Conservation (phyloP, 805 yeast genomes). For the Pichia rugopelliculosa region DNA sequence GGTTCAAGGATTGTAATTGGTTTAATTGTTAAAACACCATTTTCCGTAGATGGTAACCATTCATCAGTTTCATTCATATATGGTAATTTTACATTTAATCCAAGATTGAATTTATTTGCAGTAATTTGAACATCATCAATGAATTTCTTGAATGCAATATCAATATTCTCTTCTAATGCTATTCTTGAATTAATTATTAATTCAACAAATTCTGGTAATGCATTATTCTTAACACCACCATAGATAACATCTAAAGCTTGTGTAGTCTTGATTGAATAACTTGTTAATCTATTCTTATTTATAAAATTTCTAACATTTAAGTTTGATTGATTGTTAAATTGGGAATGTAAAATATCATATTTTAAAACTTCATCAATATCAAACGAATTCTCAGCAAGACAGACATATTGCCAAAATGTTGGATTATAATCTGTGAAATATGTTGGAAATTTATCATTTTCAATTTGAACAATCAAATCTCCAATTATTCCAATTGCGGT, state of each 20-base stretch:
- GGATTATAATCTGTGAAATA: slow-evolving; percentile 38
- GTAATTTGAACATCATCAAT: slow-evolving; percentile 26
- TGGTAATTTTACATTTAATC: slow-evolving; percentile 8
- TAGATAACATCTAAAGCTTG: slow-evolving; percentile 40
- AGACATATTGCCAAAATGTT: slow-evolving; percentile 35
- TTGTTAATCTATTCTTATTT: slow-evolving; percentile 21
- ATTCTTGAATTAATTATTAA: slow-evolving; percentile 39
- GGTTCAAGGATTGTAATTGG: slow-evolving; percentile 28
- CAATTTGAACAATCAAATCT: slow-evolving; percentile 33
- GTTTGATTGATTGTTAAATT: slow-evolving; percentile 32
- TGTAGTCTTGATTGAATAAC: slow-evolving; percentile 37
- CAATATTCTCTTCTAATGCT: slow-evolving; percentile 37
- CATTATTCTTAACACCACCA: slow-evolving; percentile 46
- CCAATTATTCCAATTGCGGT: slow-evolving; percentile 43
- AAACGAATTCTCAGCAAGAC: slow-evolving; percentile 38
- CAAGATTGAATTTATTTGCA: slow-evolving; percentile 34
- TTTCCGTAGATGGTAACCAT: slow-evolving; percentile 23
- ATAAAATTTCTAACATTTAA: slow-evolving; percentile 30
- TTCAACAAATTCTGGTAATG: slow-evolving; percentile 42
- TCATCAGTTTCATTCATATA: slow-evolving; percentile 13
- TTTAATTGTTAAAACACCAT: slow-evolving; percentile 17
- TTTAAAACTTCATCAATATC: slow-evolving; percentile 29
- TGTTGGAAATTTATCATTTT: slow-evolving; percentile 31
- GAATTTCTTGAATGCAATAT: slow-evolving; percentile 28
- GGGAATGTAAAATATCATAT: slow-evolving; percentile 33